Base-by-base conservation (phyloP, 2,329 filamentous ascomycete species). In the Trichoderma breve region DNA sequence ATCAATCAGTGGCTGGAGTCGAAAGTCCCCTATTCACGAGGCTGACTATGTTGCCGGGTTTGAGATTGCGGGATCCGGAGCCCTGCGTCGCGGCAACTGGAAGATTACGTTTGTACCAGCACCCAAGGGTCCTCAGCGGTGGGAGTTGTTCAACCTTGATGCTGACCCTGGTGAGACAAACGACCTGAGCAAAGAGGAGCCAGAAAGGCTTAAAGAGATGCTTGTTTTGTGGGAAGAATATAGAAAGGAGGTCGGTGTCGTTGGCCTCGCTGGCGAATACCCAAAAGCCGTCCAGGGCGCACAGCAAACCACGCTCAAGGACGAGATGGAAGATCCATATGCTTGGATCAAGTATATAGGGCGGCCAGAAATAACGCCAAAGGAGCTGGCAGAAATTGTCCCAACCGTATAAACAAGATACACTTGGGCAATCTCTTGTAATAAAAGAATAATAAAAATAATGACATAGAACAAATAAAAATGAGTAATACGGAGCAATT, bases 161-260 rank as follows among this genome's bases (percentile, higher is more conserved):
- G 70, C 73, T 21, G 80, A 81, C 60, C 78, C 77, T 5, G 81
- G 79, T 5, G 79, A 83, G 76, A 78, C 76, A 3, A 71, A 75
- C 11, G 79, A 82, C 71, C 47, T 80, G 63, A 72, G 74, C 5
- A 75, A 75, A 15, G 51, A 73, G 43, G 71, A 79, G 57, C 75
- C 76, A 3, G 74, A 76, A 26, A 76, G 74, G 51, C 73, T 81
- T 34, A 74, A 76, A 15, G 77, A 78, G 55, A 73, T 81, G 71
- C 67, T 81, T 21, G 71, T 64, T 21, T 69, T 74, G 6, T 79
- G 77, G 77, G 75, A 82, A 28, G 81, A 82, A 6, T 86, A 85
- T 75, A 65, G 71, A 36, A 68, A 66, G 32, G 74, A 76, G 32
- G 73, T 72, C 1, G 75, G 74, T 3, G 73, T 75, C 4, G 73